These are phyloP conservation scores for Aegilops tauschii DNA, from an alignment of 176 grass and related monocot genomes.

Conservation along the genomic window DNA sequence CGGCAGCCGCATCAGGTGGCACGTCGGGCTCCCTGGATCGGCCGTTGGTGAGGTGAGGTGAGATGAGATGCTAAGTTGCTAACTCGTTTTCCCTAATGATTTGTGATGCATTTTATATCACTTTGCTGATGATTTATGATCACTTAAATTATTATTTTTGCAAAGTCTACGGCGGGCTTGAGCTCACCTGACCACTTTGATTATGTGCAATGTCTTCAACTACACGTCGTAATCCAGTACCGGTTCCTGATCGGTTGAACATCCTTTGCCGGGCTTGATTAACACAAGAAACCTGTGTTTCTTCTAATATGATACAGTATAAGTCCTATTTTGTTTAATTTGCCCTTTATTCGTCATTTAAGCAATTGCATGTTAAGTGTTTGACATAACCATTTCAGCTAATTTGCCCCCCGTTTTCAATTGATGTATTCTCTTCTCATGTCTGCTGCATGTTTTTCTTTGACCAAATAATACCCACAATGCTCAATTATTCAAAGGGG, in stretches of 20 bases:
- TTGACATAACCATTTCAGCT: conserved; percentile 34
- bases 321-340: background rate
- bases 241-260: background rate
- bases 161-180: background rate
- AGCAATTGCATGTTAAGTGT: conserved; percentile 9
- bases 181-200: background rate
- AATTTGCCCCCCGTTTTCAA: conserved; percentile 11
- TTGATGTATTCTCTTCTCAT: background rate
- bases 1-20: conserved; percentile 34
- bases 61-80: background rate
- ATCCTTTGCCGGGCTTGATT: background rate
- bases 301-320: background rate
- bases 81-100: conserved; percentile 30
- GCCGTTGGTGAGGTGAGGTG: conserved; percentile 15
- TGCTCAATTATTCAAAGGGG: background rate
- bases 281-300: background rate
- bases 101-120: background rate
- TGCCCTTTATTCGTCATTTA: background rate
- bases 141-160: background rate
- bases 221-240: background rate
- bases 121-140: conserved; percentile 1
- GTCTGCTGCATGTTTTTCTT: conserved; percentile 20
- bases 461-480: conserved; percentile 34
- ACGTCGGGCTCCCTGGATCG: conserved; percentile 34
- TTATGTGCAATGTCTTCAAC: background rate